Evolutionary conservation across 23 red algal genomes (phyloP).

Genomic region (Agarophyton chilense): DNA sequence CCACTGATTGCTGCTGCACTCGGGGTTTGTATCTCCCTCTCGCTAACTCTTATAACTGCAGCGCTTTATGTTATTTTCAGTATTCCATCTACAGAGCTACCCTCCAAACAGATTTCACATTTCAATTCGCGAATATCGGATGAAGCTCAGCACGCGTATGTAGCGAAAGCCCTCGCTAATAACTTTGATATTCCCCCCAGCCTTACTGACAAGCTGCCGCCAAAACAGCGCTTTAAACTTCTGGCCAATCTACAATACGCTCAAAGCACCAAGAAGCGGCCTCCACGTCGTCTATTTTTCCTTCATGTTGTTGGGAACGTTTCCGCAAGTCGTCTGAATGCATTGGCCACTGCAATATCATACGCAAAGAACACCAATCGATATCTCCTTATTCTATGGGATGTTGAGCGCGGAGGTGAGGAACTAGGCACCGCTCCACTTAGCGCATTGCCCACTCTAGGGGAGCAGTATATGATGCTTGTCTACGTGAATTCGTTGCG

Average conservation of each 20-base stretch:
- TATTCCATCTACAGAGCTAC: not conserved
- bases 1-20: not conserved
- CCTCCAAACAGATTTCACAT: not conserved
- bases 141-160: not conserved
- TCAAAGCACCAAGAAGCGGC: not conserved
- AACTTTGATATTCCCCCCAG: slow-evolving; percentile 53
- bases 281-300: slow-evolving; percentile 37
- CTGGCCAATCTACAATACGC: slow-evolving; percentile 30
- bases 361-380: slow-evolving; percentile 70
- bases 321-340: slow-evolving; percentile 14
- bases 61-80: not conserved
- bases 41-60: slow-evolving; percentile 5
- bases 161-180: not conserved
- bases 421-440: not conserved
- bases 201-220: slow-evolving; percentile 43
- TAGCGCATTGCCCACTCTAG: not conserved
- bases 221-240: slow-evolving; percentile 1
- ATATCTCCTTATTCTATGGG: slow-evolving; percentile 61
- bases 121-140: not conserved
- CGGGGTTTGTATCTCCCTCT: slow-evolving; percentile 20
- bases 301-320: slow-evolving; percentile 43
- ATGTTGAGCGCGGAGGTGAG: slow-evolving; percentile 32
- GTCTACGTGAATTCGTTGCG: slow-evolving; percentile 15
- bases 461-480: slow-evolving; percentile 33
- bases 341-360: slow-evolving; percentile 51